Evolutionary conservation across 192 early-diverging fungal genomes (phyloP).

Genomic region (Dispira parvispora): DNA sequence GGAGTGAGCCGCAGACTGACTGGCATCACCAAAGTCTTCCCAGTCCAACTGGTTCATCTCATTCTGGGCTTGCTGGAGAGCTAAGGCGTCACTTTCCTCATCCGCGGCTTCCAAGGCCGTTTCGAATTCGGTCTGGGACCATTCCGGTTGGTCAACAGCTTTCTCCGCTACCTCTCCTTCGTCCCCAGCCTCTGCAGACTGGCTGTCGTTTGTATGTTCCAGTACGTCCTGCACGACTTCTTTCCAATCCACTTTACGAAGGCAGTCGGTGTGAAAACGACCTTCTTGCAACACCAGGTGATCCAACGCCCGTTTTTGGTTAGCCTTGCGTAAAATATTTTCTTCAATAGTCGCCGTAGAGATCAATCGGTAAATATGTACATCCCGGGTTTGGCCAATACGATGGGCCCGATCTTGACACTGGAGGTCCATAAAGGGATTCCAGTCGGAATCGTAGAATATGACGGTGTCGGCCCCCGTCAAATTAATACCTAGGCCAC

Average conservation of each 20-base stretch:
- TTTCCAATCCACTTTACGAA: constrained; percentile 45
- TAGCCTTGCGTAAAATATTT: constrained; percentile 61
- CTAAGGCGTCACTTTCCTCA: constrained; percentile 43
- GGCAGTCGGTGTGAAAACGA: constrained; percentile 50
- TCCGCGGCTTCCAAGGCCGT: constrained; percentile 40
- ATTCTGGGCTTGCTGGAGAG: constrained; percentile 30
- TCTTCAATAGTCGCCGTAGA: constrained; percentile 57
- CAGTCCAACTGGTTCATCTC: constrained; percentile 39
- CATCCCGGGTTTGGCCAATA: constrained; percentile 51
- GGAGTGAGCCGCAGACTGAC: constrained; percentile 9
- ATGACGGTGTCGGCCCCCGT: constrained; percentile 67
- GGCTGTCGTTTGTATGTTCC: constrained; percentile 13
- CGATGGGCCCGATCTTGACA: constrained; percentile 53
- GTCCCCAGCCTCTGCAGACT: background rate
- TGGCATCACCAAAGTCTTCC: constrained; percentile 38
- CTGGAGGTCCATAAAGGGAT: constrained; percentile 57
- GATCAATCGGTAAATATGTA: constrained; percentile 63
- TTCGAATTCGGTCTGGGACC: constrained; percentile 29
- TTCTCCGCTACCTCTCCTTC: constrained; percentile 12
- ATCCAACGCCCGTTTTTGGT: constrained; percentile 61
- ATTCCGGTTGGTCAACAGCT: constrained; percentile 15
- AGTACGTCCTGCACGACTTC: constrained; percentile 34
- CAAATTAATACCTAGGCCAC: constrained; percentile 61
- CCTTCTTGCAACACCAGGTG: constrained; percentile 67
- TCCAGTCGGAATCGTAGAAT: constrained; percentile 65